Conservation (phyloP, 1,284 basidiomycete species). For the Sanguinoderma infundibulare region DNA sequence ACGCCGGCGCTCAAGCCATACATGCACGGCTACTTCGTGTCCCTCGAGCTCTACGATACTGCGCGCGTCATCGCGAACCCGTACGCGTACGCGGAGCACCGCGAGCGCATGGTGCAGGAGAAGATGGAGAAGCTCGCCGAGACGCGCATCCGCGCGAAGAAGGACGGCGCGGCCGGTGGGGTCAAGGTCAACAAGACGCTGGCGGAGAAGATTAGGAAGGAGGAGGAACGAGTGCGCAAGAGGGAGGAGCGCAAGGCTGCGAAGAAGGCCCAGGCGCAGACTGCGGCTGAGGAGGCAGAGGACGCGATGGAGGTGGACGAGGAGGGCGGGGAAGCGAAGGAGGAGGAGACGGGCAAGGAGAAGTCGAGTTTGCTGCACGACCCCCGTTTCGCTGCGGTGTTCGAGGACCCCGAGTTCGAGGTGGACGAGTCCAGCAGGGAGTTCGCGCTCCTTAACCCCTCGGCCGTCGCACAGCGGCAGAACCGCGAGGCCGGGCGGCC, state of each 20-base stretch:
- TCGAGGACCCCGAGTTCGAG: constrained; percentile 93
- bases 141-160: constrained; percentile 85
- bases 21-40: constrained; percentile 99
- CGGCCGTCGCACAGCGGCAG: constrained; percentile 60
- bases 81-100: constrained; percentile 93
- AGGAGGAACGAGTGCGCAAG: constrained; percentile 72
- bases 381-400: constrained; percentile 90
- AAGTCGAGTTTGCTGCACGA: constrained; percentile 76
- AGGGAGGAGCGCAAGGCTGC: constrained; percentile 64
- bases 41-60: constrained; percentile 94
- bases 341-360: constrained; percentile 41
- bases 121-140: constrained; percentile 95
- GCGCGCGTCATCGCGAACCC: constrained; percentile 97
- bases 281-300: constrained; percentile 39
- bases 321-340: constrained; percentile 37
- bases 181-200: constrained; percentile 92
- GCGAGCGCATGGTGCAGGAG: constrained; percentile 85
- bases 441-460: constrained; percentile 92
- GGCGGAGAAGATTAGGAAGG: constrained; percentile 83
- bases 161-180: constrained; percentile 42
- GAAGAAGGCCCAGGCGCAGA: constrained; percentile 42
- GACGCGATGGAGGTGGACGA: constrained; percentile 49
- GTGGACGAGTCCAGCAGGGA: constrained; percentile 91
- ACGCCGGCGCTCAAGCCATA: constrained; percentile 96
- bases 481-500: constrained; percentile 36